Evolutionary conservation across 108 stramenopile genomes (phyloP), one percentile per base, ranked within the genome.

Genomic region (Licmophora abbreviata): DNA sequence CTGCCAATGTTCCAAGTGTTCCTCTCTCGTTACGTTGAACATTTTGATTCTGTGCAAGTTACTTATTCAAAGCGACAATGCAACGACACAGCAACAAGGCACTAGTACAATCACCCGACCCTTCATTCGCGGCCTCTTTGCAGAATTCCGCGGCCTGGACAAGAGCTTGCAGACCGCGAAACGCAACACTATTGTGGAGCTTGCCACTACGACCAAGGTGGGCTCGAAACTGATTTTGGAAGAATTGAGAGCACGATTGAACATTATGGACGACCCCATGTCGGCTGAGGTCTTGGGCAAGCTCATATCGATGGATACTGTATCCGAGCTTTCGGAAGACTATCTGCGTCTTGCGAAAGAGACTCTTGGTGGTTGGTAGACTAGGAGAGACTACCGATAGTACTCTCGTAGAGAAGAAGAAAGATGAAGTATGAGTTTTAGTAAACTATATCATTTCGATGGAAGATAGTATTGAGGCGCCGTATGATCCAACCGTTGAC

Each of bases 201-300:
- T 89, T 20, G 82, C 83, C 10, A 67, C 61, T 23, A 77, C 57
- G 41, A 85, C 87, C 8, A 54, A 72, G 42, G 21, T 24, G 23
- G 83, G 74, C 15, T 64, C 81, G 0, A 38, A 45, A 5, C 44
- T 81, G 8, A 69, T 88, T 20, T 56, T 88, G 17, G 24, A 51
- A 9, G 76, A 82, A 45, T 27, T 88, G 5, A 44, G 55, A 52
- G 40, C 37, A 30, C 55, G 76, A 38, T 58, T 88, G 28, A 33
- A 3, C 14, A 69, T 72, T 17, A 51, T 69, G 15, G 67, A 64
- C 30, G 82, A 88, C 67, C 35, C 53, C 8, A 64, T 44, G 1
- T 63, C 66, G 23, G 86, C 86, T 30, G 68, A 81, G 58, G 60
- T 88, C 34, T 53, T 88, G 9, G 86, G 86, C n/a, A 66, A 68